Conservation (phyloP, 2,329 filamentous ascomycete species). For the Aureobasidium leucospermi region DNA sequence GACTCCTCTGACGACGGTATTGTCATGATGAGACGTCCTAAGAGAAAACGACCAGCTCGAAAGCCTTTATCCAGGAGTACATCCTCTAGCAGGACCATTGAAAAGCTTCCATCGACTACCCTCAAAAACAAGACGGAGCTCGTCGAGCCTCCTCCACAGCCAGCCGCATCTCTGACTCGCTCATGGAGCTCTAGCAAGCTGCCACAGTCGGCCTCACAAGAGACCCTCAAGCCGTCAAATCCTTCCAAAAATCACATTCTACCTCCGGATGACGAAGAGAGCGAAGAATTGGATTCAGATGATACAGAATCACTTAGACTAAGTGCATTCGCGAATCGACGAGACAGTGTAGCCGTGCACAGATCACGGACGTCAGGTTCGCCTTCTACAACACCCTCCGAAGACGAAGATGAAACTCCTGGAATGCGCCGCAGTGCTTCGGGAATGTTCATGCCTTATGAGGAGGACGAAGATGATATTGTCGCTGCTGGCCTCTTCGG, state of each 20-base stretch:
- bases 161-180: constrained; percentile 31
- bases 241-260: constrained; percentile 60
- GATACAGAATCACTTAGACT: constrained; percentile 37
- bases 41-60: constrained; percentile 40
- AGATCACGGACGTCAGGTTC: constrained; percentile 17
- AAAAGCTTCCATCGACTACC: constrained; percentile 78
- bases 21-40: constrained; percentile 71
- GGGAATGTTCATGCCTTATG: constrained; percentile 87
- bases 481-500: constrained; percentile 58
- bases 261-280: constrained; percentile 35
- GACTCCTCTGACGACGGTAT: constrained; percentile 59
- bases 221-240: constrained; percentile 67
- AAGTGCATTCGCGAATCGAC: constrained; percentile 28
- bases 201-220: constrained; percentile 73
- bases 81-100: constrained; percentile 70
- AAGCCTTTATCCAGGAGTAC: constrained; percentile 45
- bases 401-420: constrained; percentile 30
- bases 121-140: constrained; percentile 77
- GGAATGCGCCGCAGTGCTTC: constrained; percentile 71
- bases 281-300: constrained; percentile 44
- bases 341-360: constrained; percentile 29
- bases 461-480: constrained; percentile 60
- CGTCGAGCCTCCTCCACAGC: constrained; percentile 51
- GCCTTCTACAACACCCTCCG: constrained; percentile 38
- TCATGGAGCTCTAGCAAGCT: constrained; percentile 33